These are phyloP conservation scores for Diplotaxis tenuifolia DNA, from an alignment of 345 rosid species.

Conservation along the genomic window DNA sequence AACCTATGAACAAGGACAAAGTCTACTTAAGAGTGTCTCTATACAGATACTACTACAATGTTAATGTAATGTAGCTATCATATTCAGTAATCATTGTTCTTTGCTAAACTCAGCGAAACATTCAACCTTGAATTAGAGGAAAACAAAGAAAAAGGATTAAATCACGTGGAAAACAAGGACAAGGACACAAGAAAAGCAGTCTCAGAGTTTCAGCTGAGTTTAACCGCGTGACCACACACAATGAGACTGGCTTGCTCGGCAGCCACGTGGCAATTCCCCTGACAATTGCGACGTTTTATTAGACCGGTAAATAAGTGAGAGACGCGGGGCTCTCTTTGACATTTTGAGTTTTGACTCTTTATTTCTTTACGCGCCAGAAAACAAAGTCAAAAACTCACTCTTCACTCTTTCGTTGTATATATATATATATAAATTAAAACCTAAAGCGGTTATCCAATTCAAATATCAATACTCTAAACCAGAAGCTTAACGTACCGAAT, in stretches of 20 bases:
- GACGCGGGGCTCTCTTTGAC: constrained; percentile 16
- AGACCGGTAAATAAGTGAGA: neutral
- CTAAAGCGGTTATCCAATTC: constrained; percentile 25
- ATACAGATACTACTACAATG: constrained; percentile 9
- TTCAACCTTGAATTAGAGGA: neutral
- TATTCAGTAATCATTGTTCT: constrained; percentile 12
- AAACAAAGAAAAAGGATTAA: neutral
- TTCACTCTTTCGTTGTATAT: neutral
- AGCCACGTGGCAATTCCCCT: constrained; percentile 20
- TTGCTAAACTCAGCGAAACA: neutral
- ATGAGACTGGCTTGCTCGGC: neutral
- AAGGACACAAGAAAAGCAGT: neutral
- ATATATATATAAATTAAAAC: constrained; percentile 11
- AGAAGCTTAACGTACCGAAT: neutral
- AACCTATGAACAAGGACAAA: constrained; percentile 30
- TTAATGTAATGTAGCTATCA: constrained; percentile 16
- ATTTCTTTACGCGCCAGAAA: constrained; percentile 18
- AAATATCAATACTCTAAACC: neutral
- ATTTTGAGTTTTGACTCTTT: neutral
- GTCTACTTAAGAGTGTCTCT: neutral
- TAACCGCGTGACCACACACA: constrained; percentile 23
- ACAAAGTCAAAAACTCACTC: constrained; percentile 31
- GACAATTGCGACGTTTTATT: constrained; percentile 21
- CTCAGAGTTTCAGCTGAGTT: neutral
- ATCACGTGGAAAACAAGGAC: constrained; percentile 32